Evolutionary conservation across 306 rosid species (phyloP).

Genomic region (Cucurbita maxima): DNA sequence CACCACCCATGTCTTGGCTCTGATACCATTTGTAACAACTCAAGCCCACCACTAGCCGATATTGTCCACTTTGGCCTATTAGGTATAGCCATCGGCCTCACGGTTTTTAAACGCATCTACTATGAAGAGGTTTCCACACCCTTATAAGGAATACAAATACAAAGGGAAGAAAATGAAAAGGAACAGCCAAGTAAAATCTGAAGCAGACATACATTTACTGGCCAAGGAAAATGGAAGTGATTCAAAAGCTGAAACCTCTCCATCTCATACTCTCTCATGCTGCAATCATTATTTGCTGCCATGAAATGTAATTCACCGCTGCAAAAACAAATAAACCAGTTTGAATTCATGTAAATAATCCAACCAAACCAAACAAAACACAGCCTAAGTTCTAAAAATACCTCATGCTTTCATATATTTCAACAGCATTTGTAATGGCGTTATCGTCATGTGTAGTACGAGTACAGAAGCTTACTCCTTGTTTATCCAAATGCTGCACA

Average conservation of each 20-base stretch:
- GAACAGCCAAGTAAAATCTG: not conserved
- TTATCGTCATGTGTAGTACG: conserved; percentile 23
- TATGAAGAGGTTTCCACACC: too few relatives aligned
- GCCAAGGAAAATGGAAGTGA: conserved; percentile 23
- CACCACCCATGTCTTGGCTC: too few relatives aligned
- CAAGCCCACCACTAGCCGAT: too few relatives aligned
- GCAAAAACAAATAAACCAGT: not conserved
- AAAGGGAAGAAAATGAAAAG: not conserved
- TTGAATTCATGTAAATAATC: not conserved
- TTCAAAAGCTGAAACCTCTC: conserved; percentile 23
- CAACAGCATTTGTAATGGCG: conserved; percentile 25
- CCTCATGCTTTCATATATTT: conserved; percentile 19
- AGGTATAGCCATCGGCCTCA: too few relatives aligned
- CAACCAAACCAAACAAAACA: not conserved
- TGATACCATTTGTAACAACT: too few relatives aligned
- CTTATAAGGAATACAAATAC: too few relatives aligned
- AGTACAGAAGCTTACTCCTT: conserved; percentile 23
- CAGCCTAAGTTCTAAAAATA: not conserved
- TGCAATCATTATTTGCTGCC: conserved; percentile 28
- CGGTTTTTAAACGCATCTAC: too few relatives aligned
- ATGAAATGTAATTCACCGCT: conserved; percentile 28
- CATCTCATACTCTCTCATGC: conserved; percentile 20
- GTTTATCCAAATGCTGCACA: conserved; percentile 22
- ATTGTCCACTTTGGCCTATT: too few relatives aligned
- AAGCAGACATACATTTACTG: conserved; percentile 21